phyloP scores from a whole-genome alignment of 2,329 filamentous ascomycete species.

The Cladosporium sp. region DNA sequence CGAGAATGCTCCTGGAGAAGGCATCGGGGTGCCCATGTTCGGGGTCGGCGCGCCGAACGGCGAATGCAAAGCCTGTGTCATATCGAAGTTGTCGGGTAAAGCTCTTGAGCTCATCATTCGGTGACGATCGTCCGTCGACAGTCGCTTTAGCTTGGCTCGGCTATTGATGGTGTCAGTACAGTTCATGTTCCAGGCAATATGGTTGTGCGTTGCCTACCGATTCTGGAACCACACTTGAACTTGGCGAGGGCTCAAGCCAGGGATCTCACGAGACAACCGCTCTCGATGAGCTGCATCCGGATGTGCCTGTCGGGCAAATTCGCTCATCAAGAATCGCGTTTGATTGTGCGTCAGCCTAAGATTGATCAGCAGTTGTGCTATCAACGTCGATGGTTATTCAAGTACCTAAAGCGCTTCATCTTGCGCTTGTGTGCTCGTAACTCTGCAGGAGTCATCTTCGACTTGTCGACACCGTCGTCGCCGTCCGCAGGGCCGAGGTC shows the following conservation, averaged over 20 bases:
- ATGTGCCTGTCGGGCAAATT: constrained; percentile 91
- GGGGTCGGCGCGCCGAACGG: constrained; percentile 44
- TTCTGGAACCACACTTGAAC: constrained; percentile 99
- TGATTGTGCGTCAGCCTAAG: constrained; percentile 88
- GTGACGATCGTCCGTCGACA: constrained; percentile 59
- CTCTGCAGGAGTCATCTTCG: constrained; percentile 43
- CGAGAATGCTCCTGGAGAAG: constrained; percentile 41
- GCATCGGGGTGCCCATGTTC: constrained; percentile 46
- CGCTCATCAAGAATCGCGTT: constrained; percentile 95
- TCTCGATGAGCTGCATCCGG: constrained; percentile 89
- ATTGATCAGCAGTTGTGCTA: not conserved
- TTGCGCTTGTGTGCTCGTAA: constrained; percentile 48
- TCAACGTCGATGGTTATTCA: not conserved
- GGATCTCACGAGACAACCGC: constrained; percentile 81
- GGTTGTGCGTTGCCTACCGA: constrained; percentile 55
- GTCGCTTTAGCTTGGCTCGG: constrained; percentile 58
- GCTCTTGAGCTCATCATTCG: constrained; percentile 58
- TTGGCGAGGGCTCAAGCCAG: constrained; percentile 83
- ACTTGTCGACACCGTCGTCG: constrained; percentile 24
- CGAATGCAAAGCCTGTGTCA: constrained; percentile 55
- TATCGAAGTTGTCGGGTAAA: constrained; percentile 57
- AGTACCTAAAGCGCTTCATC: constrained; percentile 74
- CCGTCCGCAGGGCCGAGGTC: constrained; percentile 24
- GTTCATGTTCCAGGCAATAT: not conserved
- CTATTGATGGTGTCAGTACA: constrained; percentile 33